These are phyloP conservation scores for Castanea sativa DNA, from an alignment of 306 rosid genomes.

Conservation along the genomic window DNA sequence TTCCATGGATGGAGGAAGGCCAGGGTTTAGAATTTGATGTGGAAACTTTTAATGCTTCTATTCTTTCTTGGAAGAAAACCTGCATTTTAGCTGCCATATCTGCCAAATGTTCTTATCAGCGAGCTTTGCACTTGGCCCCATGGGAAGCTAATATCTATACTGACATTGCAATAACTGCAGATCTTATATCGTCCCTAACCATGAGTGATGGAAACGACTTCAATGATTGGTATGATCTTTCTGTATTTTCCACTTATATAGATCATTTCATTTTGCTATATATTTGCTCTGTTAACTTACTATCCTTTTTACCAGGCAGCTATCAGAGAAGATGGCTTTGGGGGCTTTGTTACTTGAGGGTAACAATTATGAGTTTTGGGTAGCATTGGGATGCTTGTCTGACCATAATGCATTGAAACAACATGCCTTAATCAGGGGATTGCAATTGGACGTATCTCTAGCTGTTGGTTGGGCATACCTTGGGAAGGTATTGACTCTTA, in stretches of 20 bases:
- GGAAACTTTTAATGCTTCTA: constrained; percentile 68
- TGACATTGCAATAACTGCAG: constrained; percentile 73
- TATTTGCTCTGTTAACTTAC: constrained; percentile 24
- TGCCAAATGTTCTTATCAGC: constrained; percentile 77
- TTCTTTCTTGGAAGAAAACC: constrained; percentile 69
- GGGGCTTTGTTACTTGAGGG: constrained; percentile 92
- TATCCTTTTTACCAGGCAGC: constrained; percentile 52
- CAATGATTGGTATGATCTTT: constrained; percentile 55
- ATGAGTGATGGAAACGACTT: constrained; percentile 30
- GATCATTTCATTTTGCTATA: constrained; percentile 13
- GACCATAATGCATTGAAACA: constrained; percentile 65
- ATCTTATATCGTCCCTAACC: constrained; percentile 45
- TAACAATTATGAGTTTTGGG: constrained; percentile 87
- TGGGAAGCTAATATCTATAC: constrained; percentile 86
- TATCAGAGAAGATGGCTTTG: constrained; percentile 77
- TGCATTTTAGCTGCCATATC: constrained; percentile 58
- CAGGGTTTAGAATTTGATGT: constrained; percentile 45
- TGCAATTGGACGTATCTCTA: constrained; percentile 78
- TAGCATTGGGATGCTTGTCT: constrained; percentile 74
- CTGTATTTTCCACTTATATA: constrained; percentile 9
- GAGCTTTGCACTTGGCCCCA: constrained; percentile 82
- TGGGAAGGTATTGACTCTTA: constrained; percentile 66
- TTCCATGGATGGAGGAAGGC: constrained; percentile 79
- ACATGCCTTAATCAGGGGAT: constrained; percentile 80
- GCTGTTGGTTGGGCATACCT: constrained; percentile 92